Conservation (phyloP, 495 filamentous ascomycete species). For the Trichocladium antarcticum region DNA sequence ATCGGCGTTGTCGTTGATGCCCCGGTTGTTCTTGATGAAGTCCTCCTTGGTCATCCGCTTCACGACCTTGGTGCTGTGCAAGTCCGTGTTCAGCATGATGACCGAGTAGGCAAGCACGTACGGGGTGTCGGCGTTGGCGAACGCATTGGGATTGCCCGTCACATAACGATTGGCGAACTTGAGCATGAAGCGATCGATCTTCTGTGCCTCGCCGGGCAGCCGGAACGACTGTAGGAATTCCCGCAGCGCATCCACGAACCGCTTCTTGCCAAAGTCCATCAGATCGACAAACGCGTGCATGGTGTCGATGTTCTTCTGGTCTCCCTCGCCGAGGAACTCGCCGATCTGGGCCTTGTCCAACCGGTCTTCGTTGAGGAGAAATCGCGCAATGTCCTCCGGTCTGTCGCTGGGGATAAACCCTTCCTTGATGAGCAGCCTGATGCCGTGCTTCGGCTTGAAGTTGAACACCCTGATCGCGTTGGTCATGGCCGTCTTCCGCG, state of each 20-base stretch:
- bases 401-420: slow-evolving; percentile 71
- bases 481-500: slow-evolving; percentile 79
- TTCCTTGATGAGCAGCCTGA: slow-evolving; percentile 70
- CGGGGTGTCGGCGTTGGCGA: slow-evolving; percentile 95
- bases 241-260: slow-evolving; percentile 86
- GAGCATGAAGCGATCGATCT: slow-evolving; percentile 99
- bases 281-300: slow-evolving; percentile 97
- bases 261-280: slow-evolving; percentile 90
- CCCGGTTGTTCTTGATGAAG: slow-evolving; percentile 97
- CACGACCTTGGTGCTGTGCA: slow-evolving; percentile 80
- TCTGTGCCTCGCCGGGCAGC: slow-evolving; percentile 91
- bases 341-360: slow-evolving; percentile 87
- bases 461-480: slow-evolving; percentile 91
- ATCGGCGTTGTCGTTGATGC: slow-evolving; percentile 94
- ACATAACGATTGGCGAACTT: slow-evolving; percentile 97
- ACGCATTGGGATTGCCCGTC: slow-evolving; percentile 89
- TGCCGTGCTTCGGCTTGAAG: slow-evolving; percentile 90
- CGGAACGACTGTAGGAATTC: slow-evolving; percentile 92
- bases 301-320: slow-evolving; percentile 80
- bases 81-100: slow-evolving; percentile 92
- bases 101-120: slow-evolving; percentile 95
- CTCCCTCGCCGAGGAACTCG: slow-evolving; percentile 91
- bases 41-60: slow-evolving; percentile 88
- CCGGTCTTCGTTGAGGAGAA: slow-evolving; percentile 61
- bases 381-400: slow-evolving; percentile 74